Evolutionary conservation across 169 alveolate genomes (phyloP).

Genomic region (Cryptosporidium xiaoi): DNA sequence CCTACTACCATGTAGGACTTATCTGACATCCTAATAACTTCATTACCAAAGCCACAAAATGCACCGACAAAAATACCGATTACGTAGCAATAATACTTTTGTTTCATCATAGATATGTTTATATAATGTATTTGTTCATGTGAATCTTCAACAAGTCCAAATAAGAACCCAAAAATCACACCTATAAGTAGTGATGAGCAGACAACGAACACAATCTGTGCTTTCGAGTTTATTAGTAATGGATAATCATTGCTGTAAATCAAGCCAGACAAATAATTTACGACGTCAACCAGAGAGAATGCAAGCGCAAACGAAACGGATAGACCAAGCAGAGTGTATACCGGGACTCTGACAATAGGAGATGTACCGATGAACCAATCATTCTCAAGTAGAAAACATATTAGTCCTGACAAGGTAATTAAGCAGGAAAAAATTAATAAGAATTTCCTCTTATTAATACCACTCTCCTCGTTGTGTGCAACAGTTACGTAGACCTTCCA

Average conservation of each 20-base stretch:
- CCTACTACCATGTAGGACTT: constrained; percentile 69
- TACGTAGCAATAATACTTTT: constrained; percentile 92
- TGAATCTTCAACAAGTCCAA: constrained; percentile 94
- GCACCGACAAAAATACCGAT: constrained; percentile 93
- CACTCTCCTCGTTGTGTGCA: constrained; percentile 51
- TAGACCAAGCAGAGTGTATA: constrained; percentile 93
- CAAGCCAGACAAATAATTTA: constrained; percentile 89
- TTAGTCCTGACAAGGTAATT: constrained; percentile 88
- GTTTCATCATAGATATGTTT: constrained; percentile 90
- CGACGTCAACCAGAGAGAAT: constrained; percentile 91
- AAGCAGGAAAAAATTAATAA: constrained; percentile 76
- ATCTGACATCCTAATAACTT: constrained; percentile 67
- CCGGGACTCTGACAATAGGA: constrained; percentile 86
- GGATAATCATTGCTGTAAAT: constrained; percentile 85
- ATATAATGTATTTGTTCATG: constrained; percentile 90
- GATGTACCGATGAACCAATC: constrained; percentile 90
- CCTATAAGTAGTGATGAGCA: constrained; percentile 92
- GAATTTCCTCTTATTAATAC: constrained; percentile 63
- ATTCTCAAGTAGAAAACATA: constrained; percentile 90
- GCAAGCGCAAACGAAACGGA: constrained; percentile 93
- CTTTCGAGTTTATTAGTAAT: constrained; percentile 89
- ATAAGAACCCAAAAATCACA: constrained; percentile 92
- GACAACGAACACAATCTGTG: constrained; percentile 88
- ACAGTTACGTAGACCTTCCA: constrained; percentile 86
- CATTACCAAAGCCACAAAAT: constrained; percentile 75